phyloP scores from a whole-genome alignment of 148 eudicot species.

The Rhododendron ovatum region DNA sequence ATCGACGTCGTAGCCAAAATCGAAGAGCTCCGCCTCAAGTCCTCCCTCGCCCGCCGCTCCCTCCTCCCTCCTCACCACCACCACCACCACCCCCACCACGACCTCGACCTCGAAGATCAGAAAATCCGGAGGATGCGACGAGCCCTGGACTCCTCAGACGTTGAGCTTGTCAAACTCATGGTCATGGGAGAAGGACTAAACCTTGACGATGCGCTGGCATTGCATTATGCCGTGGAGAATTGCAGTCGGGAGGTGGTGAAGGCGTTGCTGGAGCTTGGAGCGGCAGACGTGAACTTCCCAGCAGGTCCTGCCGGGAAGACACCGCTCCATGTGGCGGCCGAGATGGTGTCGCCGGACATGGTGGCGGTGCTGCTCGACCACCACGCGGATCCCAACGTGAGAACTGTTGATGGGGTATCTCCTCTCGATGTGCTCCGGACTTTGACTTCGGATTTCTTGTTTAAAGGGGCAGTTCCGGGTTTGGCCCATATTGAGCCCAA shows the following conservation, averaged over 20 bases:
- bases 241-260: constrained; percentile 90
- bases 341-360: constrained; percentile 97
- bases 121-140: constrained; percentile 86
- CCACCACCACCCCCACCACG: constrained; percentile 45
- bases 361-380: constrained; percentile 92
- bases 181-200: constrained; percentile 96
- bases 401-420: constrained; percentile 79
- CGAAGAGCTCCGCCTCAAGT: constrained; percentile 78
- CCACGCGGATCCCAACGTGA: constrained; percentile 86
- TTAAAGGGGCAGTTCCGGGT: constrained; percentile 90
- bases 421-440: constrained; percentile 75
- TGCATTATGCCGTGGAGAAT: constrained; percentile 82
- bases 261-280: constrained; percentile 84
- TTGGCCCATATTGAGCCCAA: constrained; percentile 84
- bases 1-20: constrained; percentile 72
- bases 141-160: constrained; percentile 90
- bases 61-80: constrained; percentile 46
- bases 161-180: constrained; percentile 91
- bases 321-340: constrained; percentile 87
- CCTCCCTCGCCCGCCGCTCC: constrained; percentile 53
- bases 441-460: constrained; percentile 84
- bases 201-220: constrained; percentile 76
- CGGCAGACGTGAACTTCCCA: constrained; percentile 77
- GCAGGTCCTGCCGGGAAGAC: constrained; percentile 83
- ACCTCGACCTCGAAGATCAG: constrained; percentile 60